Conservation (phyloP, 805 yeast species). For the Candida railenensis region DNA sequence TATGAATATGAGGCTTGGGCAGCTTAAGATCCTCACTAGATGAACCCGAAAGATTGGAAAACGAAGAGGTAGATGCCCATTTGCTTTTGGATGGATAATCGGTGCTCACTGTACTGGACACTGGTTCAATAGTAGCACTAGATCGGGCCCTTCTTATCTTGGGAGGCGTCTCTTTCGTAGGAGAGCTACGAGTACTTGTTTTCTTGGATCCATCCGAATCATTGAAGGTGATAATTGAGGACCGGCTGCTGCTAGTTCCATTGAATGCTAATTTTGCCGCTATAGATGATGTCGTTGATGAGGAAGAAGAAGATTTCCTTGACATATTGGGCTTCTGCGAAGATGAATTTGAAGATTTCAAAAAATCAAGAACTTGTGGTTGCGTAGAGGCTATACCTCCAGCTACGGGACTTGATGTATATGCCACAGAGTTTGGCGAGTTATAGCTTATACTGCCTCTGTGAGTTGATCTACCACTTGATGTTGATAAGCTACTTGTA, state of each 20-base stretch:
- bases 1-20: conserved; percentile 1
- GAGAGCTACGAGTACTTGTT: conserved; percentile 9
- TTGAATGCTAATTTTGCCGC: conserved; percentile 27
- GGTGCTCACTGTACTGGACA: background rate
- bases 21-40: background rate
- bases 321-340: conserved; percentile 1
- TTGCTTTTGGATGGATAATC: background rate
- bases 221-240: conserved; percentile 13
- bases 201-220: conserved; percentile 7
- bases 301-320: conserved; percentile 11
- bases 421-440: background rate
- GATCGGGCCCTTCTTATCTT: conserved; percentile 18
- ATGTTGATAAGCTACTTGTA: background rate
- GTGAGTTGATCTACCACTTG: background rate
- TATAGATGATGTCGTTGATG: conserved; percentile 24
- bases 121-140: conserved; percentile 11
- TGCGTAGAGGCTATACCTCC: background rate
- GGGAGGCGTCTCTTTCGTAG: background rate
- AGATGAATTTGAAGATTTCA: background rate
- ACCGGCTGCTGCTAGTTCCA: conserved; percentile 13
- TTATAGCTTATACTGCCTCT: background rate
- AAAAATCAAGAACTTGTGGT: background rate
- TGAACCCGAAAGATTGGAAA: background rate
- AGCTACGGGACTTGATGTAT: background rate
- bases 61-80: conserved; percentile 8